These are phyloP conservation scores for Elaeis oleifera DNA, from an alignment of 202 grass and related monocot genomes.

Conservation along the genomic window DNA sequence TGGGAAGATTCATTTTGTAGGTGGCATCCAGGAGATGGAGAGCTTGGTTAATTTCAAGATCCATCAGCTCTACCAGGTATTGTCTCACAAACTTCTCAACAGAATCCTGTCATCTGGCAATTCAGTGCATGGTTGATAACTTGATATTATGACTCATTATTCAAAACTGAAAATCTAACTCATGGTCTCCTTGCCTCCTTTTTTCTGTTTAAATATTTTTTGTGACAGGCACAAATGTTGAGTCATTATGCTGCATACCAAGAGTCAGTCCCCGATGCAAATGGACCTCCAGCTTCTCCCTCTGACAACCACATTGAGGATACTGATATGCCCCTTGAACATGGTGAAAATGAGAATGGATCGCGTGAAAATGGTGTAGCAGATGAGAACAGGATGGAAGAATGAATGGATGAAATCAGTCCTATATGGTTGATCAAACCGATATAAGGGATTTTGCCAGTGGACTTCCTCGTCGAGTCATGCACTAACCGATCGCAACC, in stretches of 20 bases:
- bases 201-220: not conserved
- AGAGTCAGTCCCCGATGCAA: slow-evolving; percentile 12
- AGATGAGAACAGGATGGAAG: slow-evolving; percentile 17
- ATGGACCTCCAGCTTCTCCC: slow-evolving; percentile 16
- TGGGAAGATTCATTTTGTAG: slow-evolving; percentile 52
- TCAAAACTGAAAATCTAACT: not conserved
- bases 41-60: slow-evolving; percentile 79
- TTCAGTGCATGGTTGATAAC: not conserved
- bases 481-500: too few species aligned
- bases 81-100: not conserved
- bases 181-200: slow-evolving; percentile 1
- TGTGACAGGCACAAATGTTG: slow-evolving; percentile 68
- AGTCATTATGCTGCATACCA: slow-evolving; percentile 41
- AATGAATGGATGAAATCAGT: slow-evolving; percentile 4
- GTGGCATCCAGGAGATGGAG: slow-evolving; percentile 67
- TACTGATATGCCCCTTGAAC: slow-evolving; percentile 27
- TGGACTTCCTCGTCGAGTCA: too few species aligned
- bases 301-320: slow-evolving; percentile 16
- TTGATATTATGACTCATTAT: not conserved
- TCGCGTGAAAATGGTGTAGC: slow-evolving; percentile 6
- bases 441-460: not conserved
- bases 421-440: not conserved
- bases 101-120: not conserved
- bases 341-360: slow-evolving; percentile 20
- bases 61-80: slow-evolving; percentile 78